These are phyloP conservation scores for Cladosporium sp. DNA, from an alignment of 2,329 filamentous ascomycete species.

Conservation along the genomic window DNA sequence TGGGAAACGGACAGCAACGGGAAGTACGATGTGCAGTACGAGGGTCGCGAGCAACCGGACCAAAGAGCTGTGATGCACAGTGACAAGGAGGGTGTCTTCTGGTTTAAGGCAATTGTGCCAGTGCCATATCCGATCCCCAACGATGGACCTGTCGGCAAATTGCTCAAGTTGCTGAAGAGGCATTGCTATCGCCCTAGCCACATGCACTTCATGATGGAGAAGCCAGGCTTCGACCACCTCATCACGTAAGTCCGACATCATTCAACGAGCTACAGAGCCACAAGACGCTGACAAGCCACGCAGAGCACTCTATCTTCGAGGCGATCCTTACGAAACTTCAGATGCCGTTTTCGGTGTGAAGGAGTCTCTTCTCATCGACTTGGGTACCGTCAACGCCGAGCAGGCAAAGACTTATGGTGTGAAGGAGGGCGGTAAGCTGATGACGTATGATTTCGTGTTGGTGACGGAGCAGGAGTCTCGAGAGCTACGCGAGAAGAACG, in stretches of 20 bases:
- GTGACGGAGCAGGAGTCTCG: constrained; percentile 67
- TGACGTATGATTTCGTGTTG: constrained; percentile 69
- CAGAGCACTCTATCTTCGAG: constrained; percentile 71
- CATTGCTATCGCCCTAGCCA: constrained; percentile 75
- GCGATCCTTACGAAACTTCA: constrained; percentile 75
- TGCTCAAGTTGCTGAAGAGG: constrained; percentile 63
- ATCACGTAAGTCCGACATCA: constrained; percentile 63
- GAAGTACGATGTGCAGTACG: constrained; percentile 77
- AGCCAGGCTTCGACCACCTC: constrained; percentile 71
- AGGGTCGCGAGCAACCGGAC: constrained; percentile 60
- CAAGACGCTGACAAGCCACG: constrained; percentile 13
- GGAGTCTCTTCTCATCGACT: constrained; percentile 68
- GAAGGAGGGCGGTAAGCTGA: constrained; percentile 54
- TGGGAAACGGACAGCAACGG: constrained; percentile 83
- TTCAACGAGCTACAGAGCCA: background rate
- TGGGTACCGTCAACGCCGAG: constrained; percentile 49
- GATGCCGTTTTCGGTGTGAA: constrained; percentile 88
- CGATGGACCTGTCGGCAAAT: constrained; percentile 75
- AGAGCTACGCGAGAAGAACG: constrained; percentile 61
- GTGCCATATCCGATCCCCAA: constrained; percentile 82
- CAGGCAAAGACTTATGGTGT: constrained; percentile 60
- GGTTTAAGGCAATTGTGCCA: constrained; percentile 80
- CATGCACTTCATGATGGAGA: constrained; percentile 87
- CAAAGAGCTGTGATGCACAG: constrained; percentile 67
- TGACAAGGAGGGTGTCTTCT: constrained; percentile 71